These are phyloP conservation scores for Maudiozyma humilis DNA, from an alignment of 1,139 yeast species.

Conservation along the genomic window DNA sequence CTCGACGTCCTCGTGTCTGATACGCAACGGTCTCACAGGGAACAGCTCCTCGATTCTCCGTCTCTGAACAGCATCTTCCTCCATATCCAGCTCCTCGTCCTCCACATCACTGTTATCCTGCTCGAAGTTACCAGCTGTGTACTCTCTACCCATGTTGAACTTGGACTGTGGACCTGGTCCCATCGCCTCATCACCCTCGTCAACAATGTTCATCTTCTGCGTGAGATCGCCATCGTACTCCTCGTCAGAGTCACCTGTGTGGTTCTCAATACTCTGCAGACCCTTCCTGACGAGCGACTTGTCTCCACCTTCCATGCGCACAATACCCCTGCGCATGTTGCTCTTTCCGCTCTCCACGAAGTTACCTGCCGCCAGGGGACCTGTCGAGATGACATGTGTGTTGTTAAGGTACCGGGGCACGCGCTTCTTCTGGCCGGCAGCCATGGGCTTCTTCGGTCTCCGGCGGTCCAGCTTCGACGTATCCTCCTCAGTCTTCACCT, in stretches of 20 bases:
- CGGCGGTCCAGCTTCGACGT: constrained; percentile 23
- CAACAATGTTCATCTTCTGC: constrained; percentile 1
- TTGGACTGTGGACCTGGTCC: constrained; percentile 27
- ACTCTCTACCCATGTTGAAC: constrained; percentile 57
- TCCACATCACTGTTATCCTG: constrained; percentile 25
- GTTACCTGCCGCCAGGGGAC: constrained; percentile 64
- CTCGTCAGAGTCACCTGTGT: constrained; percentile 20
- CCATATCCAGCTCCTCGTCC: constrained; percentile 24
- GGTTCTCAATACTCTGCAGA: constrained; percentile 26
- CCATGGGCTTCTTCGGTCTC: constrained; percentile 24
- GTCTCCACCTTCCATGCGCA: constrained; percentile 24
- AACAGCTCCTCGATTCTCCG: constrained; percentile 37
- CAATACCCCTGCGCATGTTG: constrained; percentile 21
- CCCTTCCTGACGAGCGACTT: constrained; percentile 26
- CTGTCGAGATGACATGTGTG: constrained; percentile 61
- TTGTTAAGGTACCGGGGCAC: constrained; percentile 43
- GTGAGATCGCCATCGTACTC: constrained; percentile 4
- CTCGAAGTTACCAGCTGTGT: constrained; percentile 33
- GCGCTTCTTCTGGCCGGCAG: constrained; percentile 37
- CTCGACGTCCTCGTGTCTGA: constrained; percentile 34
- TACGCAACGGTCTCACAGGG: constrained; percentile 45
- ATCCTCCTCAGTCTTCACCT: constrained; percentile 36
- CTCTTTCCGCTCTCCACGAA: constrained; percentile 35
- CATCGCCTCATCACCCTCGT: constrained; percentile 25
- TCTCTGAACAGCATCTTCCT: constrained; percentile 27